phyloP scores from a whole-genome alignment of 306 rosid genomes.

The Canavalia ensiformis region DNA sequence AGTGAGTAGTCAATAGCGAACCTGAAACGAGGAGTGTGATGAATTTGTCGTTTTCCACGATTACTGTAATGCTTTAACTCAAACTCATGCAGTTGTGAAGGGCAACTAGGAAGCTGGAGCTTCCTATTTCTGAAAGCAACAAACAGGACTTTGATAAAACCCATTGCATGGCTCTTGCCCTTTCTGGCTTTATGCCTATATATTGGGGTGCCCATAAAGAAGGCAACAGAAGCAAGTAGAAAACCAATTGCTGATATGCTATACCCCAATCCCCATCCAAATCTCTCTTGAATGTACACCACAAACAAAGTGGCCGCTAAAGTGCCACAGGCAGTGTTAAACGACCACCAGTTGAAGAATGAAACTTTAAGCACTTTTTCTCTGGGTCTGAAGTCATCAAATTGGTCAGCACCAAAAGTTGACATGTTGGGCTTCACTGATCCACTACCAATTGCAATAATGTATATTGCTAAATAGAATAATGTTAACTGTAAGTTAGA shows the following conservation, averaged over 20 bases:
- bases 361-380: conserved; percentile 73
- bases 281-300: conserved; percentile 79
- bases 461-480: conserved; percentile 71
- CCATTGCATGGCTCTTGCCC: conserved; percentile 54
- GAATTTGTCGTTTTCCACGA: conserved; percentile 59
- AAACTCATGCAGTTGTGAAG: conserved; percentile 68
- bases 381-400: conserved; percentile 64
- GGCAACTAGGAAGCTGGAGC: conserved; percentile 56
- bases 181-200: conserved; percentile 73
- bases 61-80: conserved; percentile 55
- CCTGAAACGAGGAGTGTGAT: conserved; percentile 73
- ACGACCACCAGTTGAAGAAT: conserved; percentile 90
- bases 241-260: conserved; percentile 71
- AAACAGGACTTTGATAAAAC: conserved; percentile 55
- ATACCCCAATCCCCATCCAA: conserved; percentile 84
- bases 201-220: conserved; percentile 67
- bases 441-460: conserved; percentile 74
- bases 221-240: conserved; percentile 55
- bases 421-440: conserved; percentile 79
- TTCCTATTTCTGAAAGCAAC: conserved; percentile 66
- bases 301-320: conserved; percentile 67
- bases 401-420: conserved; percentile 87
- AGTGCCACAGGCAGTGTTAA: conserved; percentile 69
- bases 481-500: conserved; percentile 53
- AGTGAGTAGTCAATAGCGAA: conserved; percentile 16